Percentiles rank a stretch among this genome's conserved stretches.
Conservation (phyloP, 2,329 filamentous ascomycete genomes). For the Aspergillus novofumigatus region DNA sequence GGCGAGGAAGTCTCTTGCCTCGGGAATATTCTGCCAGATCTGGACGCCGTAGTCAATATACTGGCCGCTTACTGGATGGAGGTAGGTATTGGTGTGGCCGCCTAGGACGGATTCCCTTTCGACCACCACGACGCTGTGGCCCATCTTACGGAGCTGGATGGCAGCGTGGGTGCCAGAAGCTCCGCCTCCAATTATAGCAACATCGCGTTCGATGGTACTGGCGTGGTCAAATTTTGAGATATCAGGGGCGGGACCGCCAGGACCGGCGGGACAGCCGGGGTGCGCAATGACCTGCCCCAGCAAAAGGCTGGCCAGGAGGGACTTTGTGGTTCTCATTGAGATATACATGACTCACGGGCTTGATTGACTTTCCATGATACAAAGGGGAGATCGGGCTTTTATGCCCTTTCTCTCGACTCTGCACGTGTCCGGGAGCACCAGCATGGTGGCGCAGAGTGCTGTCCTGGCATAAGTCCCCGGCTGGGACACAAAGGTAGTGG, state of each 20-base stretch:
- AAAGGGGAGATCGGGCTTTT: background rate
- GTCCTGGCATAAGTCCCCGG: too few relatives aligned
- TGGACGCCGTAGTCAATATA: conserved; percentile 28
- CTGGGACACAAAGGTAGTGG: too few relatives aligned
- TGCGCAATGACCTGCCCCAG: background rate
- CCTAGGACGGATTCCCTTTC: conserved; percentile 24
- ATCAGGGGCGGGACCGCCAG: background rate
- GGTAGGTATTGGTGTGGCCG: conserved; percentile 25
- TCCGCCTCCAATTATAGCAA: conserved; percentile 29
- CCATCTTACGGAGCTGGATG: conserved; percentile 21
- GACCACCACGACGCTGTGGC: conserved; percentile 23
- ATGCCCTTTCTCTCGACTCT: background rate
- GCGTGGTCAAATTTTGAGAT: background rate
- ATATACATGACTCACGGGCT: background rate
- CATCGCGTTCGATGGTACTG: conserved; percentile 18
- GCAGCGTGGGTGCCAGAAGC: conserved; percentile 28
- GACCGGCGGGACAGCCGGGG: too few relatives aligned
- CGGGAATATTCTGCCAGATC: conserved; percentile 19
- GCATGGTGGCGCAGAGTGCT: too few relatives aligned
- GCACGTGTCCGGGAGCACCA: too few relatives aligned
- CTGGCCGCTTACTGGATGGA: conserved; percentile 13
- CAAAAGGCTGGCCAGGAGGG: background rate
- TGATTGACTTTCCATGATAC: background rate
- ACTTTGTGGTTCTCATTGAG: background rate
- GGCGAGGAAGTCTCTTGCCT: conserved; percentile 19